phyloP scores from a whole-genome alignment of 768 basidiomycete species.

The Boletus vermiculosoides region DNA sequence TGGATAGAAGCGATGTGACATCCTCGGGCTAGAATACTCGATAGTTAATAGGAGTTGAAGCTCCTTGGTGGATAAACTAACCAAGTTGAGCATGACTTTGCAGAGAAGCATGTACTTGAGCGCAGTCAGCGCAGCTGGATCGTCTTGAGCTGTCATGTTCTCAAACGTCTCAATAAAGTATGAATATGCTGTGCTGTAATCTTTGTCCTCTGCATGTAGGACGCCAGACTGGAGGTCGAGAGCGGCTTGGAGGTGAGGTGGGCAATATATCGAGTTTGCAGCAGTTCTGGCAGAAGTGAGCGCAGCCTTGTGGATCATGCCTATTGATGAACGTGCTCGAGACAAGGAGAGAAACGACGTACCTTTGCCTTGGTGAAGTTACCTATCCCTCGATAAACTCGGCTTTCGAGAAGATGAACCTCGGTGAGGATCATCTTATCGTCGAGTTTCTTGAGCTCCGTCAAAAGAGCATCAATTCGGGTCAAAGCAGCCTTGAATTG shows the following conservation, averaged over 20 bases:
- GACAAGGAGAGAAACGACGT: conserved; percentile 8
- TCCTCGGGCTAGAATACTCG: conserved; percentile 74
- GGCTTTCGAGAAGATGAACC: conserved; percentile 90
- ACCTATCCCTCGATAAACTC: conserved; percentile 85
- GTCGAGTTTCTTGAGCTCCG: conserved; percentile 89
- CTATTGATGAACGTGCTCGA: neutral
- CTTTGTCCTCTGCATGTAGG: conserved; percentile 95
- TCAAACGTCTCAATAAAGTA: conserved; percentile 99
- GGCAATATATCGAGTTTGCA: conserved; percentile 94
- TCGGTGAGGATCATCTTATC: conserved; percentile 99
- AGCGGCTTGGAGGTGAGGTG: conserved; percentile 59
- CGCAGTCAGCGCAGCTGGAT: conserved; percentile 72
- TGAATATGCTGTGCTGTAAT: conserved; percentile 94
- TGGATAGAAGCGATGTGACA: conserved; percentile 77
- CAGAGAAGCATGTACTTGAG: conserved; percentile 98
- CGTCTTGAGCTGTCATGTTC: conserved; percentile 75
- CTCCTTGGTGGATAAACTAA: conserved; percentile 38
- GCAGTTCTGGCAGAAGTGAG: conserved; percentile 90
- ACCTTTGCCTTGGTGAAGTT: conserved; percentile 93
- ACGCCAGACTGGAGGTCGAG: conserved; percentile 74
- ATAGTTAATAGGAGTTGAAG: neutral
- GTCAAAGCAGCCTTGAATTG: conserved; percentile 77
- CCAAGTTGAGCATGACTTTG: conserved; percentile 96
- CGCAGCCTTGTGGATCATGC: conserved; percentile 54
- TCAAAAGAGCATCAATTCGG: conserved; percentile 83